These are phyloP conservation scores for Lactifluus rugatus DNA, from an alignment of 768 basidiomycete genomes.

Conservation along the genomic window DNA sequence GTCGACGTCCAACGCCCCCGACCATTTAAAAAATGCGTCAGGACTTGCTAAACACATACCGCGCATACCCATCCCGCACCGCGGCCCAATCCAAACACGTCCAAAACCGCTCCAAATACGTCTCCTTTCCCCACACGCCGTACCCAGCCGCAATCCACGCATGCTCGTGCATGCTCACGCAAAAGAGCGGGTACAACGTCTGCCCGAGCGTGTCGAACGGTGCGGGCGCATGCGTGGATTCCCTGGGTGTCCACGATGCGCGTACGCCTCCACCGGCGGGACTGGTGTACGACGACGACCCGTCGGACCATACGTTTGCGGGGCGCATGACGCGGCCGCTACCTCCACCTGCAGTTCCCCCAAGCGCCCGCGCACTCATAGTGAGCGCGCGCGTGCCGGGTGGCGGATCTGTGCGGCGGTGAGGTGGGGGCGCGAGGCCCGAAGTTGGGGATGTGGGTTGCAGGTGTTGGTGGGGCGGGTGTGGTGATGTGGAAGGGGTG, in stretches of 20 bases:
- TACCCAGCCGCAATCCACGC: constrained; percentile 79
- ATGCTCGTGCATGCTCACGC: constrained; percentile 73
- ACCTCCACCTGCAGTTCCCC: background rate
- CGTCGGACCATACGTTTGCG: background rate
- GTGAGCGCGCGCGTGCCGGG: constrained; percentile 12
- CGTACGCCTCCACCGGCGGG: background rate
- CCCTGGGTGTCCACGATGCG: too few species aligned
- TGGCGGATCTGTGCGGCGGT: background rate
- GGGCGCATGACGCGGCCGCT: background rate
- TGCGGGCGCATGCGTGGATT: background rate
- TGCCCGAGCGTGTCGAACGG: constrained; percentile 34
- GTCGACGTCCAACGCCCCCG: too few species aligned
- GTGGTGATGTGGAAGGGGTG: background rate
- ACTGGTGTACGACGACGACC: background rate
- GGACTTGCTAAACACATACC: background rate
- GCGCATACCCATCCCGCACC: constrained; percentile 30
- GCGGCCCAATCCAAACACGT: constrained; percentile 68
- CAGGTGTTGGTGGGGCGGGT: background rate
- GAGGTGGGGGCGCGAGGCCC: background rate
- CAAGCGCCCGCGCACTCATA: background rate
- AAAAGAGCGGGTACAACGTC: constrained; percentile 63
- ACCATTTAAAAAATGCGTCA: background rate
- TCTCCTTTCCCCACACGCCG: constrained; percentile 87
- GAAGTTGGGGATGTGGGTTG: background rate
- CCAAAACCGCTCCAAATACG: constrained; percentile 81